Conservation (phyloP, 257 asterid genomes). For the Solanum sitiens region DNA sequence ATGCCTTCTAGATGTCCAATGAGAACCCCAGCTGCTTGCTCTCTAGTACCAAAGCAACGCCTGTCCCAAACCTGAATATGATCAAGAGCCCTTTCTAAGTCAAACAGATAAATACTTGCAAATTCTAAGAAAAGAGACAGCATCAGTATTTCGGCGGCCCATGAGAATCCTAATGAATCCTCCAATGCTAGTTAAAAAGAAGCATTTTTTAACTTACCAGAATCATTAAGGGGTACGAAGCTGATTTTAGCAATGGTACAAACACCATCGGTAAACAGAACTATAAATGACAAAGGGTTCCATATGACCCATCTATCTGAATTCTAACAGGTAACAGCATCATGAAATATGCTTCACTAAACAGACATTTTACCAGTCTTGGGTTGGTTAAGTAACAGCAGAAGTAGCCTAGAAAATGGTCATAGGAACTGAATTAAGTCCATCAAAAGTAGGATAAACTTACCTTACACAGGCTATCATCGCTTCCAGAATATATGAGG, state of each 20-base stretch:
- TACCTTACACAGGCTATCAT: constrained; percentile 91
- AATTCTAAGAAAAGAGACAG: neutral
- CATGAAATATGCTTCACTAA: neutral
- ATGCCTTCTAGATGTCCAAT: constrained; percentile 93
- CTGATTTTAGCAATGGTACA: neutral
- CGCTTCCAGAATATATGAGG: constrained; percentile 94
- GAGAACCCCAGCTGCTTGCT: constrained; percentile 68
- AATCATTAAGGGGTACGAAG: neutral
- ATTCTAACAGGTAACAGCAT: neutral
- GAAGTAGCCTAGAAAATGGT: neutral
- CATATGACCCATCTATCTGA: neutral
- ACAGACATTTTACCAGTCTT: neutral
- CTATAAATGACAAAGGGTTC: neutral
- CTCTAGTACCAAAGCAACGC: constrained; percentile 57
- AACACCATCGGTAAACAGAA: neutral
- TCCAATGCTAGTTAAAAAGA: neutral
- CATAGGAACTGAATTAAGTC: neutral
- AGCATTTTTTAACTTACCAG: neutral
- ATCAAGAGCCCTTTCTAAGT: neutral
- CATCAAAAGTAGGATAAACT: neutral
- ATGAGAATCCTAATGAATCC: neutral
- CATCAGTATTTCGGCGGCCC: neutral
- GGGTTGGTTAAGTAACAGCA: neutral
- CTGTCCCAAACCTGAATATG: constrained; percentile 85
- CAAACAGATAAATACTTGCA: neutral